Evolutionary conservation across 306 rosid genomes (phyloP).

Genomic region (apple (Malus domestica)): DNA sequence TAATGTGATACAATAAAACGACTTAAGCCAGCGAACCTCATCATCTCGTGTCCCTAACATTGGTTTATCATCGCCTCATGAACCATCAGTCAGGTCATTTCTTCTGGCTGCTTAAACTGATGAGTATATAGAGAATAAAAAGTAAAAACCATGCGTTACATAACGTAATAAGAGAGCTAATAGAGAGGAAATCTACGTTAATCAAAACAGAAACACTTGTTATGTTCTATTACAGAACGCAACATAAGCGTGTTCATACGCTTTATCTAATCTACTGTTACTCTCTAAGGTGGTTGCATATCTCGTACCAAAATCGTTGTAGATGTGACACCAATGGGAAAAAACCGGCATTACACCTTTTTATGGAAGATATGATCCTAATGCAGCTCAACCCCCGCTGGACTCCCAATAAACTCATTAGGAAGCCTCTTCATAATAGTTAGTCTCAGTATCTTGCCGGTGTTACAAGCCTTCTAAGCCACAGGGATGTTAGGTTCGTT

Average conservation of each 20-base stretch:
- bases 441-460: background rate
- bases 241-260: background rate
- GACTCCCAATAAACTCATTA: background rate
- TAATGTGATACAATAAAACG: background rate
- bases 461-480: constrained; percentile 31
- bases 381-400: background rate
- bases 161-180: background rate
- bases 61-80: background rate
- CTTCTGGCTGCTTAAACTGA: background rate
- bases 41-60: background rate
- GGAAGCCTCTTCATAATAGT: background rate
- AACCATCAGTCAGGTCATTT: background rate
- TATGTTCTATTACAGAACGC: background rate
- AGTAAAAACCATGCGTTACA: background rate
- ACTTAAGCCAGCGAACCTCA: background rate
- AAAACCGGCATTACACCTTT: background rate
- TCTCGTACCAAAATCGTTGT: background rate
- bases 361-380: background rate
- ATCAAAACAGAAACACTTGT: background rate
- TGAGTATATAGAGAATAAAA: background rate
- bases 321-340: background rate
- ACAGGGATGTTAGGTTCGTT: constrained; percentile 88
- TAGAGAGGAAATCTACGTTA: background rate
- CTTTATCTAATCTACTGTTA: background rate
- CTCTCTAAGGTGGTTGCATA: background rate